Conservation (phyloP, 2,329 filamentous ascomycete species). For the Teratosphaeria zuluensis region DNA sequence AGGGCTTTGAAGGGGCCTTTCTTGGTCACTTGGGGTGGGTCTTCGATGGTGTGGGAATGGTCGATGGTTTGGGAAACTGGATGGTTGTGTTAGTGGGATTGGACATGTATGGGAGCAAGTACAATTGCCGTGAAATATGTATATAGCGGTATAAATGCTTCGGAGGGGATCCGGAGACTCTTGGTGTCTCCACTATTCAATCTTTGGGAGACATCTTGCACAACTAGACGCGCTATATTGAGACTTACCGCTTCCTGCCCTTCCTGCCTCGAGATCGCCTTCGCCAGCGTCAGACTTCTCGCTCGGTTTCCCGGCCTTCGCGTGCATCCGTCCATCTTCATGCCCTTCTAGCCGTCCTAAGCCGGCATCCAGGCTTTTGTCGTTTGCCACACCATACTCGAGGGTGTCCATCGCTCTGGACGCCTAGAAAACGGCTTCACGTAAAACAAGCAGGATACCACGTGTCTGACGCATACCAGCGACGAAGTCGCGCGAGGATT, state of each 20-base stretch:
- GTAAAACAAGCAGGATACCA: background rate
- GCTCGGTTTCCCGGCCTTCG: background rate
- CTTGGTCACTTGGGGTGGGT: background rate
- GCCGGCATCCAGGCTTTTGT: conserved; percentile 6
- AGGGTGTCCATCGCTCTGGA: conserved; percentile 10
- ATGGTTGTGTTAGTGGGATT: background rate
- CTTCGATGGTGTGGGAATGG: background rate
- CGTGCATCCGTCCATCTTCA: background rate
- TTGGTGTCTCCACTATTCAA: background rate
- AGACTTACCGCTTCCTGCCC: background rate
- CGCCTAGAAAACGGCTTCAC: background rate
- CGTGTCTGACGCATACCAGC: background rate
- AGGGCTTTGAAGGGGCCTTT: conserved; percentile 28
- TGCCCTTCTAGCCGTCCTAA: conserved; percentile 1
- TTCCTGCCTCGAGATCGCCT: background rate
- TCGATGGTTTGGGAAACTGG: background rate
- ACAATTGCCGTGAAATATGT: background rate
- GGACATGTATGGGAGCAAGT: background rate
- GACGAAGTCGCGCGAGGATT: background rate
- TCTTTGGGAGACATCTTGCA: background rate
- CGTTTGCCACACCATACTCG: conserved; percentile 10
- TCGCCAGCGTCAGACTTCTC: background rate
- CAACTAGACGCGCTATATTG: background rate
- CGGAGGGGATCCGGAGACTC: background rate
- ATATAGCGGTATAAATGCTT: background rate